Evolutionary conservation across 2,329 filamentous ascomycete species (phyloP).

Genomic region (Penicillium brevicompactum): DNA sequence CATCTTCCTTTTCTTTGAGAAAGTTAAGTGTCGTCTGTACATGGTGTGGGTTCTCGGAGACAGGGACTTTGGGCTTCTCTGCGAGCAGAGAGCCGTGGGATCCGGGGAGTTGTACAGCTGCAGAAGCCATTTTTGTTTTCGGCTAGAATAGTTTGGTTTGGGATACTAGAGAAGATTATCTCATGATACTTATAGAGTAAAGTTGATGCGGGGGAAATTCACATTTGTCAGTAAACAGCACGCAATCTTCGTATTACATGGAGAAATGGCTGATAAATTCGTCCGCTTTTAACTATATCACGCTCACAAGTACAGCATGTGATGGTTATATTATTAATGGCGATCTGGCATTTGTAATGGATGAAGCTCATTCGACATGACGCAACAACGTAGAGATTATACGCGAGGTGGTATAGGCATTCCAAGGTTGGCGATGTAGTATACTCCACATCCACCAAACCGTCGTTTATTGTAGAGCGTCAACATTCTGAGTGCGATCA

Average conservation of each 20-base stretch:
- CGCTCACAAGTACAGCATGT: slow-evolving; percentile 5
- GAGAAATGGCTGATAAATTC: slow-evolving; percentile 34
- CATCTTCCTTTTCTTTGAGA: slow-evolving; percentile 47
- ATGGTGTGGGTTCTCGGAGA: slow-evolving; percentile 31
- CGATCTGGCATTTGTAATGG: slow-evolving; percentile 3
- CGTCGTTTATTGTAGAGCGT: too few species aligned
- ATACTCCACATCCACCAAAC: too few species aligned
- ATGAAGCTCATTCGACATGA: background rate
- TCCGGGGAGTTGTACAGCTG: slow-evolving; percentile 28
- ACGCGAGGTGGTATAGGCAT: background rate
- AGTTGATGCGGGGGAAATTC: slow-evolving; percentile 16
- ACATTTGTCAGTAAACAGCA: slow-evolving; percentile 39
- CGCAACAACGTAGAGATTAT: background rate
- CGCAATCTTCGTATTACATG: slow-evolving; percentile 30
- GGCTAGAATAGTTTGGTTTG: background rate
- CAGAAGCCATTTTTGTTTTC: slow-evolving; percentile 31
- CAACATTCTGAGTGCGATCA: background rate
- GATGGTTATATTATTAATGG: slow-evolving; percentile 4
- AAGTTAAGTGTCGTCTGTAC: slow-evolving; percentile 52
- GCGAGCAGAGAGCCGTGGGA: slow-evolving; percentile 10
- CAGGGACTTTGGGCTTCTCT: slow-evolving; percentile 15
- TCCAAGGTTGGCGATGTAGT: background rate
- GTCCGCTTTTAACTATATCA: background rate
- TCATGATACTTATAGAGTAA: slow-evolving; percentile 12
- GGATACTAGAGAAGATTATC: background rate